These are phyloP conservation scores for Polychaeton citri DNA, from an alignment of 2,329 filamentous ascomycete genomes.

Conservation along the genomic window DNA sequence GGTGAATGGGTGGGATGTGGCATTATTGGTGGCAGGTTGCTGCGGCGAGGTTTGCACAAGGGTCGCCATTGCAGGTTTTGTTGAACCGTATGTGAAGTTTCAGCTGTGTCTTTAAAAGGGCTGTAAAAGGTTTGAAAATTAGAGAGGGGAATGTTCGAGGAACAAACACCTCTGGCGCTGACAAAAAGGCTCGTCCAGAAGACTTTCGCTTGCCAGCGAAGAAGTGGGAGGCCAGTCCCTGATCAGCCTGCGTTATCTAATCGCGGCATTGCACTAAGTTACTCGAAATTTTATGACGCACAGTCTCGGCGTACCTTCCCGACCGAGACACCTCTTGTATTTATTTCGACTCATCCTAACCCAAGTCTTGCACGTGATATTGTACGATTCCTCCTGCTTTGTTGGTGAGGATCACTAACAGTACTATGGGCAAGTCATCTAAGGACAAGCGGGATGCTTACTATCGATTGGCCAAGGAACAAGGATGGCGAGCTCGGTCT, in stretches of 20 bases:
- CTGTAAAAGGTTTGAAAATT: not conserved
- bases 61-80: constrained; percentile 1
- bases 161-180: too few relatives aligned
- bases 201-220: too few relatives aligned
- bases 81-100: not conserved
- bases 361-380: too few relatives aligned
- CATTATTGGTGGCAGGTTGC: constrained; percentile 3
- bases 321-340: too few relatives aligned
- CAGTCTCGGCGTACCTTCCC: not conserved
- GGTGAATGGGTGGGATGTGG: constrained; percentile 69
- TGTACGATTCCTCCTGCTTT: not conserved
- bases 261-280: too few relatives aligned
- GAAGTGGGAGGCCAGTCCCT: too few relatives aligned
- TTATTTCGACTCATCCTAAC: too few relatives aligned
- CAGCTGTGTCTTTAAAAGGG: not conserved
- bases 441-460: constrained; percentile 98
- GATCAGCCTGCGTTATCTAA: not conserved
- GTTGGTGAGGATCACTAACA: not conserved
- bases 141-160: too few relatives aligned
- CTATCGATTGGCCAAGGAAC: constrained; percentile 94
- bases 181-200: too few relatives aligned
- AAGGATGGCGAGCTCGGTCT: constrained; percentile 92
- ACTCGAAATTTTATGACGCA: not conserved
- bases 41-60: not conserved
- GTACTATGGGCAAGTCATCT: constrained; percentile 58